A percentile compares a stretch with the other conserved stretches of the same genome.
phyloP scores from a whole-genome alignment of 164 flowering plant genomes.

The Akebia trifoliata region DNA sequence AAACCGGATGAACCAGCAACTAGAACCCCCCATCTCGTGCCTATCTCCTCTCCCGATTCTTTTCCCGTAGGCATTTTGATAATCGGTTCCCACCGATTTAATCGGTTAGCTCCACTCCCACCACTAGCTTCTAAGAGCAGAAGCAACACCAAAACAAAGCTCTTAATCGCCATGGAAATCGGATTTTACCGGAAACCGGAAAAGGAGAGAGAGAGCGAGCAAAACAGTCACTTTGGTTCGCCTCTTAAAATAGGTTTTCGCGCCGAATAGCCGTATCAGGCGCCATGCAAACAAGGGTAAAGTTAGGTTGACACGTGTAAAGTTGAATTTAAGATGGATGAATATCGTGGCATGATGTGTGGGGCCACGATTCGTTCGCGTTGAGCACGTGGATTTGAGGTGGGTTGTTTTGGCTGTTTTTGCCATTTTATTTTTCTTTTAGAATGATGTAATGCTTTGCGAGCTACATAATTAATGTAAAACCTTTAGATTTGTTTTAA shows the following conservation, averaged over 20 bases:
- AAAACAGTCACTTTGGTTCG: not conserved
- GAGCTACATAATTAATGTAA: too few species aligned
- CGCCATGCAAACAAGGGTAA: slow-evolving; percentile 14
- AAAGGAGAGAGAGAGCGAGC: not conserved
- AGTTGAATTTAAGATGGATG: not conserved
- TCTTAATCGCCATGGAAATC: not conserved
- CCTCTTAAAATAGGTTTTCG: not conserved
- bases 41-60: slow-evolving; percentile 26
- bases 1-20: slow-evolving; percentile 83
- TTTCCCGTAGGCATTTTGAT: slow-evolving; percentile 41
- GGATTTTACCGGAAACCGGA: not conserved
- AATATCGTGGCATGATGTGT: not conserved
- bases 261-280: slow-evolving; percentile 7
- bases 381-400: too few species aligned
- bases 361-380: not conserved
- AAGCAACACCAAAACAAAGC: slow-evolving; percentile 10
- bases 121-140: slow-evolving; percentile 9
- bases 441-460: too few species aligned
- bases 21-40: slow-evolving; percentile 87
- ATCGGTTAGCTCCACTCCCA: slow-evolving; percentile 15
- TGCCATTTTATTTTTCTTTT: too few species aligned
- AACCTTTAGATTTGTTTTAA: not conserved
- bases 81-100: slow-evolving; percentile 32
- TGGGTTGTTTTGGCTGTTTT: too few species aligned
- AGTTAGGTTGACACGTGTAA: slow-evolving; percentile 13